Evolutionary conservation across 2,329 filamentous ascomycete genomes (phyloP).

Genomic region (Alternaria incomplexa): DNA sequence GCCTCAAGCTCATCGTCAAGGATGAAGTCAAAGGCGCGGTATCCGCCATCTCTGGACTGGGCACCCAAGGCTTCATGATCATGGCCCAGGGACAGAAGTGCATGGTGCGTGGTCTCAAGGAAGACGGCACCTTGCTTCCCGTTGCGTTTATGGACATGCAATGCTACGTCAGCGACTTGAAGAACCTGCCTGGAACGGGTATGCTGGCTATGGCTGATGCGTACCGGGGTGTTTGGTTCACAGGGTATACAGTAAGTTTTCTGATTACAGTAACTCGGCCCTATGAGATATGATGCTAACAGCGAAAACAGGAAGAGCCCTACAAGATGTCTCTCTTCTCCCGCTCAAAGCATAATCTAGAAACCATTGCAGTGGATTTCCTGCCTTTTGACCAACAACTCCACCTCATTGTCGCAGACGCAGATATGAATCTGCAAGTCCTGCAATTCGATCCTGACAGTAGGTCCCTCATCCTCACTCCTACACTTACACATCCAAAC

Average conservation of each 20-base stretch:
- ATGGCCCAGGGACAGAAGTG: constrained; percentile 95
- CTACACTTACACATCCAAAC: neutral
- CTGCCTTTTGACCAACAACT: constrained; percentile 84
- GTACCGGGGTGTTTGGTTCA: constrained; percentile 94
- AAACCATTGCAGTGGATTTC: constrained; percentile 84
- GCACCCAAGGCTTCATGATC: constrained; percentile 85
- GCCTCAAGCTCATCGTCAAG: constrained; percentile 82
- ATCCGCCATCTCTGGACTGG: constrained; percentile 82
- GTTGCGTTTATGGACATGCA: constrained; percentile 99
- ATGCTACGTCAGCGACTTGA: constrained; percentile 86
- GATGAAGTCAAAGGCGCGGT: constrained; percentile 94
- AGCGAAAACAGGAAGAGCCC: constrained; percentile 72
- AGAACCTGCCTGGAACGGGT: constrained; percentile 81
- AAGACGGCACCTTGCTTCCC: constrained; percentile 88
- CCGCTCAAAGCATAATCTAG: constrained; percentile 79
- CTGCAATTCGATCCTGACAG: constrained; percentile 94
- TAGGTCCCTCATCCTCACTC: constrained; percentile 47
- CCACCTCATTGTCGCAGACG: constrained; percentile 81
- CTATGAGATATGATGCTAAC: constrained; percentile 14
- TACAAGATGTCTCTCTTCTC: constrained; percentile 95
- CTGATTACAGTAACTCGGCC: neutral
- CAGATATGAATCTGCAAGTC: constrained; percentile 84
- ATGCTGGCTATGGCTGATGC: constrained; percentile 88
- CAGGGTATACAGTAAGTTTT: constrained; percentile 75
- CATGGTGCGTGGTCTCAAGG: constrained; percentile 94